A percentile compares a stretch with the other conserved stretches of the same genome.
Evolutionary conservation across 306 rosid species (phyloP).

Genomic region (Cajanus cajan): DNA sequence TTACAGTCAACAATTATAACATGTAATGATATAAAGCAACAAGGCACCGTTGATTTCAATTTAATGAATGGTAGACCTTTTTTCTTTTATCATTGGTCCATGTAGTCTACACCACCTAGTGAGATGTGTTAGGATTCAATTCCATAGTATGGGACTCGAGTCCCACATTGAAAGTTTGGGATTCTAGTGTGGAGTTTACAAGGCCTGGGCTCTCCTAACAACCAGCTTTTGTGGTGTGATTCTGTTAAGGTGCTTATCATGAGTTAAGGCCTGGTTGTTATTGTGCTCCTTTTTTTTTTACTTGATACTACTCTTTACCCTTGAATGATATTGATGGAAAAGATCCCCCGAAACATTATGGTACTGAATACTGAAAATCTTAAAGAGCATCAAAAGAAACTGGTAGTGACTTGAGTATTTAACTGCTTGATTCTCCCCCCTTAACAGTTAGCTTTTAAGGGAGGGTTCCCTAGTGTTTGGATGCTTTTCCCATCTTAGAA

Average conservation of each 20-base stretch:
- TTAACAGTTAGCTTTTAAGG: no score
- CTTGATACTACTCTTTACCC: not conserved
- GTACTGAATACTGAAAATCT: not conserved
- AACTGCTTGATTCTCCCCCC: no score
- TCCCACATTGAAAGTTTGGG: no score
- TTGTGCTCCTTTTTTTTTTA: not conserved
- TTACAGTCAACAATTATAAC: not conserved
- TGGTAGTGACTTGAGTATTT: no score
- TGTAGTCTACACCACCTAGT: not conserved
- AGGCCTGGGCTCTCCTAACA: no score
- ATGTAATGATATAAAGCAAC: slow-evolving; percentile 12
- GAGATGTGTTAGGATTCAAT: not conserved
- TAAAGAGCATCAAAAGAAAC: not conserved
- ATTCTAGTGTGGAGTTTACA: no score
- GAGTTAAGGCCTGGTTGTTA: not conserved
- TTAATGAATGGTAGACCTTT: not conserved
- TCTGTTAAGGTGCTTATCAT: no score
- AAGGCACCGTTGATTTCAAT: not conserved
- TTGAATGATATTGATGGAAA: not conserved
- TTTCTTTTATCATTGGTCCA: not conserved
- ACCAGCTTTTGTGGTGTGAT: no score
- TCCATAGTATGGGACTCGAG: no score
- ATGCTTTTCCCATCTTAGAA: not conserved
- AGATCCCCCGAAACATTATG: not conserved
- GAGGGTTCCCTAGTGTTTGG: no score